Percentiles rank a stretch among this genome's conserved stretches.
Conservation (phyloP, 495 filamentous ascomycete species). For the Penicillium desertorum region DNA sequence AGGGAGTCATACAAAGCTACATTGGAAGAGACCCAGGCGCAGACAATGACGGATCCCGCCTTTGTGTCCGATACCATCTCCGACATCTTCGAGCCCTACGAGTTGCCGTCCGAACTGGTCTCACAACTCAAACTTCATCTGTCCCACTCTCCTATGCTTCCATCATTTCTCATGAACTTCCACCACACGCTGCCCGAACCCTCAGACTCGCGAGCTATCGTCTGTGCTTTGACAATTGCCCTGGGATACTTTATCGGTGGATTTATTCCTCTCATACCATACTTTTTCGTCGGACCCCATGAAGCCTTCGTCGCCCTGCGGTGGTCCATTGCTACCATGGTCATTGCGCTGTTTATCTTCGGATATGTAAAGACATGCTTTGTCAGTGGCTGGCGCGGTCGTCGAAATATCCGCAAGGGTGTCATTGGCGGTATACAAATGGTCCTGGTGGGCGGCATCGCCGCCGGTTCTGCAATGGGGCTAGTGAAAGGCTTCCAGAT, state of each 20-base stretch:
- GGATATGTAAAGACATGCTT: conserved; percentile 69
- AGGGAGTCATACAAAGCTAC: conserved; percentile 57
- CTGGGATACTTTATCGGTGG: conserved; percentile 74
- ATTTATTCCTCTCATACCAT: conserved; percentile 70
- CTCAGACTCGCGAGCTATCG: conserved; percentile 51
- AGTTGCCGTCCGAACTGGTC: conserved; percentile 48
- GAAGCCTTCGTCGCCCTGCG: conserved; percentile 60
- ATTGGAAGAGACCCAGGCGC: conserved; percentile 43
- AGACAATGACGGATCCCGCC: conserved; percentile 40
- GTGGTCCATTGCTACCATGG: conserved; percentile 70
- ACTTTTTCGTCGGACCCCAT: conserved; percentile 62
- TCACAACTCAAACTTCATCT: conserved; percentile 49
- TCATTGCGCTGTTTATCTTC: conserved; percentile 67
- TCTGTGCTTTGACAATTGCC: conserved; percentile 65
- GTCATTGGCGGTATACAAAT: conserved; percentile 58
- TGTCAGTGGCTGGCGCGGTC: conserved; percentile 40
- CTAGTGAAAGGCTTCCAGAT: conserved; percentile 58
- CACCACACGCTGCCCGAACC: conserved; percentile 55
- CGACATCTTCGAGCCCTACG: conserved; percentile 56
- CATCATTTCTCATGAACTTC: conserved; percentile 58
- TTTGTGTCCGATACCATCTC: conserved; percentile 42
- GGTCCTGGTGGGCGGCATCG: conserved; percentile 64
- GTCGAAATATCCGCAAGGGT: conserved; percentile 41
- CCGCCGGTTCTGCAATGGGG: conserved; percentile 62
- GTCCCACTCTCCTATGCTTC: conserved; percentile 47